phyloP scores from a whole-genome alignment of 1,284 basidiomycete genomes.

The Kwoniella shivajii region DNA sequence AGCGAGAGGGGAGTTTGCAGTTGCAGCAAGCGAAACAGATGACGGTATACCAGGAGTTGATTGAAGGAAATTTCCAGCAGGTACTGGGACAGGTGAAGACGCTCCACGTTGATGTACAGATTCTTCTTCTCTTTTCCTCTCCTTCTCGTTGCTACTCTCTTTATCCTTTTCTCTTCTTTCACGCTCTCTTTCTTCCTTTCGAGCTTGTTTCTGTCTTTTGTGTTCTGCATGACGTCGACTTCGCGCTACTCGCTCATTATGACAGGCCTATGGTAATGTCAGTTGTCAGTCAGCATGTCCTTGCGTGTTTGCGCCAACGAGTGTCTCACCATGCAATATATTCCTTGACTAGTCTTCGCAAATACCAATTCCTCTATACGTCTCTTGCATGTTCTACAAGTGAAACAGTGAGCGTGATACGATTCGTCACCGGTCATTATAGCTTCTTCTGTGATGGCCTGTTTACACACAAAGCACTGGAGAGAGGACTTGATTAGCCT shows the following conservation, averaged over 20 bases:
- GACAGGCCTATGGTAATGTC: constrained; percentile 65
- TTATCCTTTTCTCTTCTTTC: constrained; percentile 26
- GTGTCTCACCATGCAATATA: constrained; percentile 83
- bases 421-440: constrained; percentile 99
- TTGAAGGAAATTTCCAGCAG: constrained; percentile 7
- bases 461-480: constrained; percentile 83
- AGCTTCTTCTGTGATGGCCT: constrained; percentile 91
- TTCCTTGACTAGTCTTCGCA: constrained; percentile 96
- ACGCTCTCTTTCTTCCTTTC: constrained; percentile 47
- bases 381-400: constrained; percentile 90
- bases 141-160: constrained; percentile 18
- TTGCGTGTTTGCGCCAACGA: background rate
- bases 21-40: constrained; percentile 9
- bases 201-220: constrained; percentile 56
- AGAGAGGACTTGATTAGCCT: background rate
- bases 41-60: constrained; percentile 16
- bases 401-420: constrained; percentile 98
- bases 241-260: constrained; percentile 92
- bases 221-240: constrained; percentile 85
- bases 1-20: constrained; percentile 9
- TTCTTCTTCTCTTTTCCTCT: constrained; percentile 16
- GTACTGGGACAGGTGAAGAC: constrained; percentile 8
- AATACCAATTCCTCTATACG: constrained; percentile 98
- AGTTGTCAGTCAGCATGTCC: constrained; percentile 6
- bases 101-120: background rate